A percentile compares a stretch with the other conserved stretches of the same genome.
Conservation (phyloP, 192 early-diverging fungal genomes). For the Coemansia nantahalensis region DNA sequence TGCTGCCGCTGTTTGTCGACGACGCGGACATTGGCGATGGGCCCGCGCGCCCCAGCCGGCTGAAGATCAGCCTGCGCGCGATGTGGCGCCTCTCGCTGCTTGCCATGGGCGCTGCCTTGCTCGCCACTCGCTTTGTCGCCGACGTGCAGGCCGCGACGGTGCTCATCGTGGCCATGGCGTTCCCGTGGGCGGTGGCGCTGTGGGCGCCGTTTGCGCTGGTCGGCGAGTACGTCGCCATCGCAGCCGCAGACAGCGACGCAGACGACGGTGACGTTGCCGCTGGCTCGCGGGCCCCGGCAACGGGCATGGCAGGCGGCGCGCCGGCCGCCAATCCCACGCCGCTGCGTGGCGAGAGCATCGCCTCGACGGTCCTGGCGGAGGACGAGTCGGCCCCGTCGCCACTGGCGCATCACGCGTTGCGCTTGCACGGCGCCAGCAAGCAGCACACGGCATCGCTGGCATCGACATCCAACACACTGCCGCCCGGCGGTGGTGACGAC, state of each 20-base stretch:
- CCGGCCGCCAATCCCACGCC: too few species aligned
- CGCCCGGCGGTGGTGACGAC: not conserved
- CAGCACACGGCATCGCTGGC: not conserved
- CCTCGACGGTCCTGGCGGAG: conserved; percentile 27
- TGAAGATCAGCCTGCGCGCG: conserved; percentile 34
- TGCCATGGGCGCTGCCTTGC: conserved; percentile 64
- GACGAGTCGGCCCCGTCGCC: conserved; percentile 10
- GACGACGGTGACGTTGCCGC: too few species aligned
- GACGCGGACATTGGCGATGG: conserved; percentile 9
- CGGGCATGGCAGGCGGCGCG: too few species aligned
- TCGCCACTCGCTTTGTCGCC: conserved; percentile 64
- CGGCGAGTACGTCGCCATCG: conserved; percentile 58
- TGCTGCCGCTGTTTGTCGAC: conserved; percentile 31
- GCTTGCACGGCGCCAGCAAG: not conserved
- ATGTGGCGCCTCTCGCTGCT: conserved; percentile 74
- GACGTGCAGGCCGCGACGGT: conserved; percentile 60
- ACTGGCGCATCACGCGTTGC: not conserved
- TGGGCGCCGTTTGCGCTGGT: conserved; percentile 95
- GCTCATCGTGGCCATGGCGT: conserved; percentile 70
- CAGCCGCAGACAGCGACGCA: not conserved
- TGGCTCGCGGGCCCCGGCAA: too few species aligned
- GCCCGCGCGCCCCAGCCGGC: not conserved
- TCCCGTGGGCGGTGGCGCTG: conserved; percentile 82
- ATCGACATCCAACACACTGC: not conserved
- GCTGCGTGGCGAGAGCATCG: conserved; percentile 36